Percentiles rank a stretch among this genome's conserved stretches.
These are phyloP conservation scores for Chenopodium berlandieri DNA, from an alignment of 148 eudicot genomes.

Conservation along the genomic window DNA sequence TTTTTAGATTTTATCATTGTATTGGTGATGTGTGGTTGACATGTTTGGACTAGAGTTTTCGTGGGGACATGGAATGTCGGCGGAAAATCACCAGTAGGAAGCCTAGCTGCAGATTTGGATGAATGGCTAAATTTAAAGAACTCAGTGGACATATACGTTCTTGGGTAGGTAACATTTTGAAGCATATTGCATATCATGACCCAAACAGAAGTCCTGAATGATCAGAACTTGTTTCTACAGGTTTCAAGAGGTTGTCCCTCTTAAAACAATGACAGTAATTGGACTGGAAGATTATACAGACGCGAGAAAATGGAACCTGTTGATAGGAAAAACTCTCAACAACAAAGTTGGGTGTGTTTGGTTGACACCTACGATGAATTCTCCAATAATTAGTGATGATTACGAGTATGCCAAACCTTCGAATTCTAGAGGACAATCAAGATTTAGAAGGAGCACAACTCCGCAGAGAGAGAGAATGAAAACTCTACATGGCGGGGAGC, in stretches of 20 bases:
- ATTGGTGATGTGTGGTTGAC: background rate
- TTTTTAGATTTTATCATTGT: background rate
- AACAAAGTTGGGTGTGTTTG: conserved; percentile 73
- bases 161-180: conserved; percentile 43
- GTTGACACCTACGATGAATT: conserved; percentile 51
- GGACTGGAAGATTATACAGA: conserved; percentile 64
- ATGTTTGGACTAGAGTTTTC: conserved; percentile 40
- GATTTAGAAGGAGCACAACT: conserved; percentile 20
- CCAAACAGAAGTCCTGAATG: background rate
- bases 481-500: conserved; percentile 29
- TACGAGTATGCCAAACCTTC: conserved; percentile 45
- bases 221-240: conserved; percentile 31
- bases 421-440: conserved; percentile 32
- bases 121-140: conserved; percentile 55
- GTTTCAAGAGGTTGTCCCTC: conserved; percentile 76
- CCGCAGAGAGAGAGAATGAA: conserved; percentile 37
- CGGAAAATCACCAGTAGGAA: conserved; percentile 55
- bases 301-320: conserved; percentile 69
- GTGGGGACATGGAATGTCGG: conserved; percentile 73
- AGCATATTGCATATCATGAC: background rate
- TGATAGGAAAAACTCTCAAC: conserved; percentile 73
- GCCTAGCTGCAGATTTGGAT: conserved; percentile 45
- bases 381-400: conserved; percentile 42
- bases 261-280: conserved; percentile 60
- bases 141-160: conserved; percentile 53